Conservation (phyloP, 1,284 basidiomycete species). For the Rhodotorula mucilaginosa region DNA sequence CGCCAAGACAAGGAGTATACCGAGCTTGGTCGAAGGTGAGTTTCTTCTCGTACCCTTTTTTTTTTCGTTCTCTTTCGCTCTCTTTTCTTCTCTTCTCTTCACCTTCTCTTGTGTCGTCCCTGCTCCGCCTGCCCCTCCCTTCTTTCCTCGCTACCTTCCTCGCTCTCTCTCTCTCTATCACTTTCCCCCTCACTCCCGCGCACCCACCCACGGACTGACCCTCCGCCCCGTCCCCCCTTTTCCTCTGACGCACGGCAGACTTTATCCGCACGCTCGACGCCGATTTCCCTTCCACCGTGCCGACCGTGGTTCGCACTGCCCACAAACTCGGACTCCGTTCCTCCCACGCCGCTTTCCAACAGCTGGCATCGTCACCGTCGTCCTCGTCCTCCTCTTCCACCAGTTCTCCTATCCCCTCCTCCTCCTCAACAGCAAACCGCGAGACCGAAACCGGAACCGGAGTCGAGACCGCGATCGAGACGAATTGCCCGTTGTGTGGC, state of each 20-base stretch:
- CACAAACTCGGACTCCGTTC: conserved; percentile 38
- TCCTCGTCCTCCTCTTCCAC: not conserved
- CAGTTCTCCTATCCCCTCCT: not conserved
- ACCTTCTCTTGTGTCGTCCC: too few species aligned
- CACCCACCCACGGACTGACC: too few species aligned
- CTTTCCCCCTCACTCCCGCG: too few species aligned
- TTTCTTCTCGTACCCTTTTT: too few species aligned
- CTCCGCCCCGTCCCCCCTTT: too few species aligned
- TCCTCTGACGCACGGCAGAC: conserved; percentile 9
- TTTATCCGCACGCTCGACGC: conserved; percentile 35
- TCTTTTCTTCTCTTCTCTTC: too few species aligned
- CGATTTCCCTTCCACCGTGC: conserved; percentile 38
- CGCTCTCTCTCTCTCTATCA: too few species aligned
- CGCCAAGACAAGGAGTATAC: conserved; percentile 24
- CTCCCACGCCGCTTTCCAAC: conserved; percentile 2
- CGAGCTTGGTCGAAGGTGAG: conserved; percentile 25
- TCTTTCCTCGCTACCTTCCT: too few species aligned
- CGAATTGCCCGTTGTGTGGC: not conserved
- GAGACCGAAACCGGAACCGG: too few species aligned
- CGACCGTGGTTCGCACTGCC: conserved; percentile 38
- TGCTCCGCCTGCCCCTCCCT: too few species aligned
- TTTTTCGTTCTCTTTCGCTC: too few species aligned
- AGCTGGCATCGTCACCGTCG: not conserved
- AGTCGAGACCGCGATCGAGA: not conserved
- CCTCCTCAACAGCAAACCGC: too few species aligned